Evolutionary conservation across 257 asterid genomes (phyloP).

Genomic region (Penstemon eatonii): DNA sequence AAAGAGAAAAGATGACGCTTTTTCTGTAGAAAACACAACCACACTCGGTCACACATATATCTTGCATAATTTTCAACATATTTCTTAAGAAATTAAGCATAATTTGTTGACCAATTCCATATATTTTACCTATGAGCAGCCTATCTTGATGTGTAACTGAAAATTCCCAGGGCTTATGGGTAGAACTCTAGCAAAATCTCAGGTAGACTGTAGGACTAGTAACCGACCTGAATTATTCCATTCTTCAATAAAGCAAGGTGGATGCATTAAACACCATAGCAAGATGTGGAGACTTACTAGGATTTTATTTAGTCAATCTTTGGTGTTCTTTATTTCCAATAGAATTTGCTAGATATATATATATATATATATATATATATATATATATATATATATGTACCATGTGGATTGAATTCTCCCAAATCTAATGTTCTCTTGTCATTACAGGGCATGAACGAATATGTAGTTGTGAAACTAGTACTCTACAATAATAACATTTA

Average conservation of each 20-base stretch:
- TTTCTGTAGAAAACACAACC: conserved; percentile 11
- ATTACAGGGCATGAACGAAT: not conserved
- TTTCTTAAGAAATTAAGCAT: conserved; percentile 10
- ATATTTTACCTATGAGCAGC: conserved; percentile 7
- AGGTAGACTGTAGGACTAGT: conserved; percentile 1
- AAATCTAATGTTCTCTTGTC: conserved; percentile 18
- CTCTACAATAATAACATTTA: not conserved
- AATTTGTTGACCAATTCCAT: not conserved
- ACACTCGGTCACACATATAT: too few species aligned
- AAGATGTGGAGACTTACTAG: conserved; percentile 17
- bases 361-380: too few species aligned
- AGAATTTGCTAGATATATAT: not conserved
- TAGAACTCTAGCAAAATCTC: conserved; percentile 1
- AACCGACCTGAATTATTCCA: conserved; percentile 3
- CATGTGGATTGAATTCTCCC: not conserved
- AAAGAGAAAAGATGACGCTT: conserved; percentile 9
- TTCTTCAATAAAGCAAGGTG: conserved; percentile 20
- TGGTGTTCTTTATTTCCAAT: not conserved
- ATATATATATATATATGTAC: not conserved
- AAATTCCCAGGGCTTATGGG: conserved; percentile 16
- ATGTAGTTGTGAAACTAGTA: conserved; percentile 15
- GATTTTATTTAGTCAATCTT: not conserved
- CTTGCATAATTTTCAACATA: conserved; percentile 17
- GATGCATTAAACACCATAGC: conserved; percentile 13
- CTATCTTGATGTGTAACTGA: conserved; percentile 1